Evolutionary conservation across 176 grass and related monocot genomes (phyloP).

Genomic region (Aegilops speltoides): DNA sequence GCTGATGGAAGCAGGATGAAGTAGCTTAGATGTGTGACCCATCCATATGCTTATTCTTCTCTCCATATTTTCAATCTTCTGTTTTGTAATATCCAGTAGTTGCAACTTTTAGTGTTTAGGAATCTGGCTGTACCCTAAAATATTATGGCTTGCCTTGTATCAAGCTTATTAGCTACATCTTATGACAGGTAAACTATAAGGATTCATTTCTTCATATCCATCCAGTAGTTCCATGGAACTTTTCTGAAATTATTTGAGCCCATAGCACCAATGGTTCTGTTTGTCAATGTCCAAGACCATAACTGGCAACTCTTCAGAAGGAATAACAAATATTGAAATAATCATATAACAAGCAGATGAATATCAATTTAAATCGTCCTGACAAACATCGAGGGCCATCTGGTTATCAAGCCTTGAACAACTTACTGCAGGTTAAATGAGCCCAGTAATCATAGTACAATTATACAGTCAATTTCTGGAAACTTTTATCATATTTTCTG

Average conservation of each 20-base stretch:
- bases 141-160: not conserved
- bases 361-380: not conserved
- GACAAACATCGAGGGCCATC: not conserved
- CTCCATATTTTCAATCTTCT: constrained; percentile 3
- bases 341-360: not conserved
- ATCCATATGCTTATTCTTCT: constrained; percentile 15
- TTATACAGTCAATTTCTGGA: not conserved
- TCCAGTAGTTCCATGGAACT: not conserved
- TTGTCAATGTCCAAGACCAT: constrained; percentile 13
- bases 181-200: not conserved
- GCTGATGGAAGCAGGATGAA: not conserved
- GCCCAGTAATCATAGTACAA: too few species aligned
- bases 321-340: not conserved
- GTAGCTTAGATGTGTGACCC: constrained; percentile 7
- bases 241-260: not conserved
- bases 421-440: not conserved
- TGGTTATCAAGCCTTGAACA: not conserved
- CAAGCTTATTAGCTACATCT: constrained; percentile 3
- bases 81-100: constrained; percentile 23
- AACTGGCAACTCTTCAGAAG: not conserved
- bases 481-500: not conserved
- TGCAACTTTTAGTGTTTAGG: constrained; percentile 29
- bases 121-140: constrained; percentile 32
- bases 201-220: not conserved
- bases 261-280: not conserved